These are phyloP conservation scores for Boletellus ananiceps DNA, from an alignment of 768 basidiomycete species.

Conservation along the genomic window DNA sequence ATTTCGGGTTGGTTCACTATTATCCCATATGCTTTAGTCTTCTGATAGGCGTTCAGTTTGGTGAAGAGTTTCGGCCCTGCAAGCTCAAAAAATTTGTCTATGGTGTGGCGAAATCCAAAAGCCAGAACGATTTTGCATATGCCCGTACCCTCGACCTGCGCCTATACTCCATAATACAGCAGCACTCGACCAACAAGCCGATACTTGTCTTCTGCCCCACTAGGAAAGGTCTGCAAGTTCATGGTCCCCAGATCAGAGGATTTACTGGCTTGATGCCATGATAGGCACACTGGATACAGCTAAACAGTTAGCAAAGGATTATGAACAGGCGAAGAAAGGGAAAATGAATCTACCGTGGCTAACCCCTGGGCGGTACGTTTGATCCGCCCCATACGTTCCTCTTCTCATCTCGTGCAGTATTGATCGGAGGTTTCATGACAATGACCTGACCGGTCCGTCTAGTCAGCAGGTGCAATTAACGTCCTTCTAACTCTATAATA, in stretches of 20 bases:
- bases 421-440: slow-evolving; percentile 58
- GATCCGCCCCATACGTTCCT: not conserved
- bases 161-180: slow-evolving; percentile 66
- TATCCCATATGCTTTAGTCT: not conserved
- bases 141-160: slow-evolving; percentile 64
- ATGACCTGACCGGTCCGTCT: slow-evolving; percentile 48
- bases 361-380: slow-evolving; percentile 46
- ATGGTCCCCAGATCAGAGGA: not conserved
- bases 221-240: slow-evolving; percentile 59
- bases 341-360: slow-evolving; percentile 64
- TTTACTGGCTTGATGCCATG: not conserved
- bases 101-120: slow-evolving; percentile 56
- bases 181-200: slow-evolving; percentile 75
- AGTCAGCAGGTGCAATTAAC: not conserved
- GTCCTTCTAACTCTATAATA: slow-evolving; percentile 23
- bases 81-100: slow-evolving; percentile 69
- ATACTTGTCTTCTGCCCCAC: slow-evolving; percentile 88
- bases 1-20: slow-evolving; percentile 52
- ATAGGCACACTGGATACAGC: slow-evolving; percentile 65
- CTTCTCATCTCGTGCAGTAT: slow-evolving; percentile 38
- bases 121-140: slow-evolving; percentile 78
- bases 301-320: slow-evolving; percentile 71
- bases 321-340: slow-evolving; percentile 48
- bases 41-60: slow-evolving; percentile 55
- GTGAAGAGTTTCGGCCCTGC: slow-evolving; percentile 89